These are phyloP conservation scores for Rhodotorula toruloides DNA, from an alignment of 768 basidiomycete species.

Conservation along the genomic window DNA sequence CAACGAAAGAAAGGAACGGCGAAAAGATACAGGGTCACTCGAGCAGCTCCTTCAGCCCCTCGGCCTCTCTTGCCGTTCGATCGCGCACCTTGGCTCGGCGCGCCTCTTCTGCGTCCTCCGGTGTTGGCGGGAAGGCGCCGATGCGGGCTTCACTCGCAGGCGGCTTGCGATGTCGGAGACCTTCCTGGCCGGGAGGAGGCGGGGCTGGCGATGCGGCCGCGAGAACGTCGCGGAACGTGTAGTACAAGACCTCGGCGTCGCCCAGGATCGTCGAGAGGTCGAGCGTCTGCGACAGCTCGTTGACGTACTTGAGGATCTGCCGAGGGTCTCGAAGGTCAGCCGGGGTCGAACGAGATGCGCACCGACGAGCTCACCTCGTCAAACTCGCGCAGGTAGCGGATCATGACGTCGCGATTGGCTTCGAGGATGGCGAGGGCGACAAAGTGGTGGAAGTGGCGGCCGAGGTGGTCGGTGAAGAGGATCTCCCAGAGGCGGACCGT, in stretches of 20 bases:
- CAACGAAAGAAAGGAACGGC: background rate
- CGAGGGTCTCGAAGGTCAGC: slow-evolving; percentile 54
- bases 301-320: slow-evolving; percentile 63
- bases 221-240: slow-evolving; percentile 81
- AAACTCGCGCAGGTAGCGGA: slow-evolving; percentile 78
- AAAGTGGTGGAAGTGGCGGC: slow-evolving; percentile 59
- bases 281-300: slow-evolving; percentile 75
- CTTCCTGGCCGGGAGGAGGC: background rate
- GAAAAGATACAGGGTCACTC: background rate
- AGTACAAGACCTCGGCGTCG: slow-evolving; percentile 93
- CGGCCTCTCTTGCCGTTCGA: slow-evolving; percentile 11
- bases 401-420: slow-evolving; percentile 88
- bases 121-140: slow-evolving; percentile 27
- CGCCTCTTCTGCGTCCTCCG: slow-evolving; percentile 23
- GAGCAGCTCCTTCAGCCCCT: slow-evolving; percentile 9
- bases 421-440: slow-evolving; percentile 89
- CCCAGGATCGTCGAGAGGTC: slow-evolving; percentile 92
- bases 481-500: slow-evolving; percentile 86
- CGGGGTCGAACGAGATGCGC: slow-evolving; percentile 45
- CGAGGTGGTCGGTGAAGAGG: slow-evolving; percentile 60
- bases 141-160: background rate
- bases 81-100: slow-evolving; percentile 7
- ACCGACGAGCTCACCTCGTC: slow-evolving; percentile 56
- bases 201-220: slow-evolving; percentile 46
- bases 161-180: slow-evolving; percentile 9